A percentile compares a stretch with the other conserved stretches of the same genome.
Evolutionary conservation across 495 filamentous ascomycete species (phyloP).

Genomic region (Xanthoparmelia taractica): DNA sequence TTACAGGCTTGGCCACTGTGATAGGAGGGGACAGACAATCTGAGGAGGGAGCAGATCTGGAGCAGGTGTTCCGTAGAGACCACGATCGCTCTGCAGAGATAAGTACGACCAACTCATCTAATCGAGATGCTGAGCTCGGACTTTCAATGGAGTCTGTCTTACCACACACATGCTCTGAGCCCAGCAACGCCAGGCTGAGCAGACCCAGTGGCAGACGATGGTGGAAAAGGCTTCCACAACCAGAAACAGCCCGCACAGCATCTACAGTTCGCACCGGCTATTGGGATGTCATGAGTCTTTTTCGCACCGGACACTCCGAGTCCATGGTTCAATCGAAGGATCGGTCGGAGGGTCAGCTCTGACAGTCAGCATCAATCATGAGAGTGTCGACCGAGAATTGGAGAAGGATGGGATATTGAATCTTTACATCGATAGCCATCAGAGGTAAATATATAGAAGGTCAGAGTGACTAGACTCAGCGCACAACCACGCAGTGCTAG

Average conservation of each 20-base stretch:
- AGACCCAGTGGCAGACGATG: neutral
- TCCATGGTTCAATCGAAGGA: neutral
- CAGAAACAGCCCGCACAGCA: neutral
- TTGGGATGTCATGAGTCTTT: neutral
- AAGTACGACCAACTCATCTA: neutral
- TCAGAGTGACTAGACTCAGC: too few relatives aligned
- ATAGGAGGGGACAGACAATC: neutral
- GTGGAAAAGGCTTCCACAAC: neutral
- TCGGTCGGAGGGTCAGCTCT: neutral
- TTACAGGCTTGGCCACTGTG: conserved; percentile 2
- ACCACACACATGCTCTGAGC: neutral
- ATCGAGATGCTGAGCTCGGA: neutral
- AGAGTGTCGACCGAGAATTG: neutral
- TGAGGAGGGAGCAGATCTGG: neutral
- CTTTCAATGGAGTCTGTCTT: neutral
- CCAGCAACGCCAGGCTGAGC: neutral
- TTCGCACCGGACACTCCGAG: neutral
- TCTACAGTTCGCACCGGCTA: neutral
- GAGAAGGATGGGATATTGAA: neutral
- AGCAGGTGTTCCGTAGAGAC: neutral
- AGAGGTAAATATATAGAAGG: neutral
- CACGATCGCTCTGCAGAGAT: neutral
- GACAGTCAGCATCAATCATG: too few relatives aligned
- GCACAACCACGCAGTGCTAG: too few relatives aligned
- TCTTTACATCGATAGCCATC: neutral